phyloP scores from a whole-genome alignment of 768 basidiomycete genomes.

The Chiua virens region DNA sequence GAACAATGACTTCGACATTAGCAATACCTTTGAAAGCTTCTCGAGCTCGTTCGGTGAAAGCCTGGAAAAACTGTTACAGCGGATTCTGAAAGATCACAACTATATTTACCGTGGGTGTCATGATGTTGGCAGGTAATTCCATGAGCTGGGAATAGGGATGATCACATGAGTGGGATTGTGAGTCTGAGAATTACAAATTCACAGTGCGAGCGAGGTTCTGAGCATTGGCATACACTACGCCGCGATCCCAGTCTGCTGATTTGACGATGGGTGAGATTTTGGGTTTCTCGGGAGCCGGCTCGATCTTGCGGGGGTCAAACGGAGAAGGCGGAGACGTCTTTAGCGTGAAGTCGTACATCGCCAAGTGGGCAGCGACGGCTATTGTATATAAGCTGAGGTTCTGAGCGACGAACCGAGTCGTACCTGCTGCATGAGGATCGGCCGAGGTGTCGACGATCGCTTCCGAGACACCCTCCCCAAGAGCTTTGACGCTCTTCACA shows the following conservation, averaged over 20 bases:
- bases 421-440: slow-evolving; percentile 81
- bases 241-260: slow-evolving; percentile 67
- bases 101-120: slow-evolving; percentile 71
- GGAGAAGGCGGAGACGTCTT: slow-evolving; percentile 70
- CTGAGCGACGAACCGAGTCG: background rate
- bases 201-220: slow-evolving; percentile 83
- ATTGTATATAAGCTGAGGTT: background rate
- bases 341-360: slow-evolving; percentile 72
- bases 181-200: slow-evolving; percentile 14
- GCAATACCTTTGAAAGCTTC: slow-evolving; percentile 62
- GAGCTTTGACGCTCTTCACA: slow-evolving; percentile 63
- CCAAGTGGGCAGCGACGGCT: slow-evolving; percentile 81
- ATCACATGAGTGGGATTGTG: background rate
- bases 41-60: slow-evolving; percentile 69
- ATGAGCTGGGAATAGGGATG: slow-evolving; percentile 54
- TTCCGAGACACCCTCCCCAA: slow-evolving; percentile 60
- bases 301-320: slow-evolving; percentile 61
- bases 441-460: slow-evolving; percentile 60
- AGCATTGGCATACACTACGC: slow-evolving; percentile 68
- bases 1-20: slow-evolving; percentile 68
- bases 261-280: slow-evolving; percentile 44
- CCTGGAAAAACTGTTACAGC: slow-evolving; percentile 35
- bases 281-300: slow-evolving; percentile 51
- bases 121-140: slow-evolving; percentile 84
- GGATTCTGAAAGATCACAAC: background rate